phyloP scores from a whole-genome alignment of 108 stramenopile genomes.

The Nitzschia sp. region DNA sequence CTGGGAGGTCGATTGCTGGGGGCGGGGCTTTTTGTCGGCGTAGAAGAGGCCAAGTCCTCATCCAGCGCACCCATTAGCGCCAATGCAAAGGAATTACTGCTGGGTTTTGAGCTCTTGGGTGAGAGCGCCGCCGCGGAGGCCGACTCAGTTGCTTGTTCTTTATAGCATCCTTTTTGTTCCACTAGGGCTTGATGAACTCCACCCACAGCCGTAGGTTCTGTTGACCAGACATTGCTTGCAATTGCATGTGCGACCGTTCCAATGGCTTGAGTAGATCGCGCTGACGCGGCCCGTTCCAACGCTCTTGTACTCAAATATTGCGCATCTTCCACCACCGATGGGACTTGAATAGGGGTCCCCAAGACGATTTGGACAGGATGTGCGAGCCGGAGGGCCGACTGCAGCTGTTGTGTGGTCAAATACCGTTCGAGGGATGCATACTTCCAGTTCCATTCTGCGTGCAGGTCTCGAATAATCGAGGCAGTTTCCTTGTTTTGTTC shows the following conservation, averaged over 20 bases:
- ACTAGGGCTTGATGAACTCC: constrained; percentile 71
- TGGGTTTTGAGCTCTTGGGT: constrained; percentile 18
- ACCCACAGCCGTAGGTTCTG: constrained; percentile 33
- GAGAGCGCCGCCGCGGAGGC: background rate
- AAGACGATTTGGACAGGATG: constrained; percentile 58
- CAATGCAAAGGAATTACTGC: constrained; percentile 63
- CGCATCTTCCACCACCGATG: constrained; percentile 85
- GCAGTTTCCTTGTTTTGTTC: background rate
- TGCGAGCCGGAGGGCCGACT: constrained; percentile 41
- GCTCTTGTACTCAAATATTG: constrained; percentile 73
- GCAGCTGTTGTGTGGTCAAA: constrained; percentile 44
- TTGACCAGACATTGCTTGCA: constrained; percentile 74
- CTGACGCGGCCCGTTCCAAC: constrained; percentile 77
- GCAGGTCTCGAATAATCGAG: constrained; percentile 27
- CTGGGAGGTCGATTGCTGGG: constrained; percentile 21
- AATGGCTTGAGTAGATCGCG: constrained; percentile 70
- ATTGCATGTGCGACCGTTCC: constrained; percentile 83
- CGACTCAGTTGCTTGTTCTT: constrained; percentile 9
- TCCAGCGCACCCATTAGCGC: constrained; percentile 79
- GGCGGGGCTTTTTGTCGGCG: background rate
- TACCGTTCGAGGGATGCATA: constrained; percentile 58
- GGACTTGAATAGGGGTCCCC: constrained; percentile 59
- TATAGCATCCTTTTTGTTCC: constrained; percentile 57
- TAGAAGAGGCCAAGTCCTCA: constrained; percentile 23
- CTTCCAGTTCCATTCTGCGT: constrained; percentile 67